Percentiles rank a stretch among this genome's conserved stretches.
These are phyloP conservation scores for Globisporangium acanthophoron DNA, from an alignment of 352 stramenopile species.

Conservation along the genomic window DNA sequence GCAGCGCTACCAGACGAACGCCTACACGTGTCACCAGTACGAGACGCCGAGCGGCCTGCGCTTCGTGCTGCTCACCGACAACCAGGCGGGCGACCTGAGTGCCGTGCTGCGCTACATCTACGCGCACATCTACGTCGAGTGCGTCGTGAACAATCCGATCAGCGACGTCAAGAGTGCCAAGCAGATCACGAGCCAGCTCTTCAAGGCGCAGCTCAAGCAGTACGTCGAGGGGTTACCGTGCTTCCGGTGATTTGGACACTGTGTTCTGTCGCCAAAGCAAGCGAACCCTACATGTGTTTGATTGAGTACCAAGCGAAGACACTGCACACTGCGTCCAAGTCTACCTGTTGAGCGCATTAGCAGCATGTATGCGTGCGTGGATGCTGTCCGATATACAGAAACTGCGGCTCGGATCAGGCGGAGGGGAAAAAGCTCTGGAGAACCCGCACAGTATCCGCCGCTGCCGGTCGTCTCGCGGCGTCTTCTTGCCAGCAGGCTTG, in stretches of 20 bases:
- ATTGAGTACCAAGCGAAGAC: no score
- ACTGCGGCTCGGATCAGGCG: neutral
- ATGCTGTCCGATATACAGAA: neutral
- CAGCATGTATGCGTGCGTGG: neutral
- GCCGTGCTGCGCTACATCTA: conserved; percentile 86
- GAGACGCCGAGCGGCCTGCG: conserved; percentile 85
- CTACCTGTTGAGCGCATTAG: neutral
- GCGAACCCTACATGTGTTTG: no score
- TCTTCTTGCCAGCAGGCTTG: conserved; percentile 65
- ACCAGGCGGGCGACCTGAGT: conserved; percentile 76
- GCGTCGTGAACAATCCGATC: conserved; percentile 88
- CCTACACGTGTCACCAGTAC: conserved; percentile 90
- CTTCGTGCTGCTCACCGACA: conserved; percentile 91
- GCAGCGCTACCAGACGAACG: conserved; percentile 82
- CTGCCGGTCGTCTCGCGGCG: conserved; percentile 34
- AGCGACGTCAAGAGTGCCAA: conserved; percentile 71
- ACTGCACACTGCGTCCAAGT: no score
- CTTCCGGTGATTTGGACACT: conserved; percentile 38
- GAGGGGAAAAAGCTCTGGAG: conserved; percentile 45
- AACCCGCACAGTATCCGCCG: conserved; percentile 31
- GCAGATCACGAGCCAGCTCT: conserved; percentile 73
- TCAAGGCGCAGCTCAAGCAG: conserved; percentile 59
- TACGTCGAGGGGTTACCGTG: conserved; percentile 73
- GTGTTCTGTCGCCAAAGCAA: neutral
- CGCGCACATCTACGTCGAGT: conserved; percentile 86